Conservation (phyloP, 306 rosid genomes). For the Argentina anserina region DNA sequence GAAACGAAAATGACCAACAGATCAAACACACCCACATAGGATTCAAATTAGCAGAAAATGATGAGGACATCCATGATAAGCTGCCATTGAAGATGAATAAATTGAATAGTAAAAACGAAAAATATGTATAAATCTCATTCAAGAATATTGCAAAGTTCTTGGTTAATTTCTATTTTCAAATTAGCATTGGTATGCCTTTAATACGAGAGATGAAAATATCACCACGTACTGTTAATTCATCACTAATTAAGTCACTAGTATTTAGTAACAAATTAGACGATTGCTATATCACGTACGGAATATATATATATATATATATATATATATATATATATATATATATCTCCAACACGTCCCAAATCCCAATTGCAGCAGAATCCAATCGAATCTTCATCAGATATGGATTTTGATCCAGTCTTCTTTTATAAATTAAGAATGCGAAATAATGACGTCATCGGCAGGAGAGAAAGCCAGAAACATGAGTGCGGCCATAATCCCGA, state of each 20-base stretch:
- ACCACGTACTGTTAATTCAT: no score
- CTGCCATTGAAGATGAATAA: background rate
- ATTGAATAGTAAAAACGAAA: background rate
- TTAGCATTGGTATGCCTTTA: no score
- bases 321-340: no score
- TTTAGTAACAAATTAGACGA: background rate
- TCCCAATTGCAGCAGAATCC: background rate
- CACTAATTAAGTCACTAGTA: background rate
- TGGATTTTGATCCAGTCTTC: background rate
- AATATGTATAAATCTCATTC: background rate
- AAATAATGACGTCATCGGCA: slow-evolving; percentile 33
- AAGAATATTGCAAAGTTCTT: no score
- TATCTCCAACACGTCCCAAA: background rate
- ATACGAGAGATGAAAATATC: no score
- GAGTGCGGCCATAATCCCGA: slow-evolving; percentile 73
- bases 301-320: no score
- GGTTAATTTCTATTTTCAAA: no score
- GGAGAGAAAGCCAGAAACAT: slow-evolving; percentile 64
- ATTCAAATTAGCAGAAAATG: background rate
- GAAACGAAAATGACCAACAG: no score
- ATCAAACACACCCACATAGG: background rate
- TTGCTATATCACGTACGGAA: background rate
- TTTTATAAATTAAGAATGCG: slow-evolving; percentile 12
- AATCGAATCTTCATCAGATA: no score
- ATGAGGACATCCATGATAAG: background rate